Conservation (phyloP, 495 filamentous ascomycete species). For the Pseudoneurospora amorphoporcata region DNA sequence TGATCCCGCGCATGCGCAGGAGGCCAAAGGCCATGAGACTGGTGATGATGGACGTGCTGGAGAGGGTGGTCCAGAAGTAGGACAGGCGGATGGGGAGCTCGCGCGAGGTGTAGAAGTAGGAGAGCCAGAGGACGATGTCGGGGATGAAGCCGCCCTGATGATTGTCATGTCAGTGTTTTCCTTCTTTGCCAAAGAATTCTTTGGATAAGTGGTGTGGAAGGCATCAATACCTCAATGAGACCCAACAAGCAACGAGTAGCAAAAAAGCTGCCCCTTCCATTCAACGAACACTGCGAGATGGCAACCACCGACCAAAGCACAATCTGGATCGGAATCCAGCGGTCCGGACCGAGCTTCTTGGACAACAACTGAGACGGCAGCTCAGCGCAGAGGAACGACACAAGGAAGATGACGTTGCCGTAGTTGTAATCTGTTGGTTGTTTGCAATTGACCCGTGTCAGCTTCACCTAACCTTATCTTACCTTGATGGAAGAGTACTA, state of each 20-base stretch:
- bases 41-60: slow-evolving; percentile 40
- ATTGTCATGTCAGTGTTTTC: neutral
- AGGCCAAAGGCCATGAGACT: slow-evolving; percentile 44
- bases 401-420: slow-evolving; percentile 62
- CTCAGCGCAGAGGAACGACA: slow-evolving; percentile 58
- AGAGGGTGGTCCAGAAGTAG: slow-evolving; percentile 46
- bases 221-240: slow-evolving; percentile 40
- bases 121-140: slow-evolving; percentile 49
- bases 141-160: slow-evolving; percentile 51
- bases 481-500: too few relatives aligned
- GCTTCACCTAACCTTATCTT: too few relatives aligned
- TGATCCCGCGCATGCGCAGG: slow-evolving; percentile 39
- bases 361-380: slow-evolving; percentile 68
- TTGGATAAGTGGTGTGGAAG: neutral
- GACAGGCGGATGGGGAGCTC: slow-evolving; percentile 53
- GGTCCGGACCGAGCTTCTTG: slow-evolving; percentile 63
- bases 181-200: too few relatives aligned
- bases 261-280: slow-evolving; percentile 45
- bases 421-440: slow-evolving; percentile 50
- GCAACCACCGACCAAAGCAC: slow-evolving; percentile 66
- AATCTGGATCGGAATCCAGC: slow-evolving; percentile 78
- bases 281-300: slow-evolving; percentile 53
- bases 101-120: slow-evolving; percentile 60
- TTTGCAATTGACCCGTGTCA: too few relatives aligned
- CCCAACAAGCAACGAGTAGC: slow-evolving; percentile 54